A percentile compares a stretch with the other conserved stretches of the same genome.
phyloP scores from a whole-genome alignment of 2,329 filamentous ascomycete species.

The Trichoderma brevicompactum region DNA sequence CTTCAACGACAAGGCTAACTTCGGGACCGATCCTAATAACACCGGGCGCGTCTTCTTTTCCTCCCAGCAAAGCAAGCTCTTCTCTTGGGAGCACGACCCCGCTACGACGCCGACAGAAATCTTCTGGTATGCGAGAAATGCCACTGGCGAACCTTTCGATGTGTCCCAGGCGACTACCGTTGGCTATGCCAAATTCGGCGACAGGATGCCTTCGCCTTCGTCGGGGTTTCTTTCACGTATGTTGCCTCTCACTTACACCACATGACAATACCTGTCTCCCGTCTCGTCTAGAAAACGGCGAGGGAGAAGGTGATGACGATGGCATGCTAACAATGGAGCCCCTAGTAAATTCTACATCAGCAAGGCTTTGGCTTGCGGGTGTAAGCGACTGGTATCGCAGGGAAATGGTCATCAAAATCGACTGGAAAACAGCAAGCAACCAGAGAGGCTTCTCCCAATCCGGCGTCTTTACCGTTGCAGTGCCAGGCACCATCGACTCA shows the following conservation, averaged over 20 bases:
- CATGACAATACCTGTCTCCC: neutral
- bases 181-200: constrained; percentile 1
- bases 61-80: neutral
- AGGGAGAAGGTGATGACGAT: neutral
- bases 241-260: neutral
- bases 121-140: constrained; percentile 14
- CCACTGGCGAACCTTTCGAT: neutral
- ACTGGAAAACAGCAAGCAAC: constrained; percentile 25
- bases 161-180: neutral
- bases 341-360: neutral
- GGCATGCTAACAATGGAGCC: neutral
- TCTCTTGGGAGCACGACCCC: constrained; percentile 5
- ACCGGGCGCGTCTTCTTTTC: constrained; percentile 2
- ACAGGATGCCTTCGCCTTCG: neutral
- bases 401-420: constrained; percentile 30
- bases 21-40: neutral
- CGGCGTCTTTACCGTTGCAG: constrained; percentile 32
- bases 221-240: neutral
- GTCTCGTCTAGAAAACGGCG: neutral
- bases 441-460: constrained; percentile 28
- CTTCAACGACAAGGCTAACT: constrained; percentile 19
- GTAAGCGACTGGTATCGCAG: constrained; percentile 3
- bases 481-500: neutral
- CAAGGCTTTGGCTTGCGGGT: constrained; percentile 4
- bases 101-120: constrained; percentile 4